A percentile compares a stretch with the other conserved stretches of the same genome.
Evolutionary conservation across 441 rosid genomes (phyloP).

Genomic region (Cnidoscolus chayamansa): DNA sequence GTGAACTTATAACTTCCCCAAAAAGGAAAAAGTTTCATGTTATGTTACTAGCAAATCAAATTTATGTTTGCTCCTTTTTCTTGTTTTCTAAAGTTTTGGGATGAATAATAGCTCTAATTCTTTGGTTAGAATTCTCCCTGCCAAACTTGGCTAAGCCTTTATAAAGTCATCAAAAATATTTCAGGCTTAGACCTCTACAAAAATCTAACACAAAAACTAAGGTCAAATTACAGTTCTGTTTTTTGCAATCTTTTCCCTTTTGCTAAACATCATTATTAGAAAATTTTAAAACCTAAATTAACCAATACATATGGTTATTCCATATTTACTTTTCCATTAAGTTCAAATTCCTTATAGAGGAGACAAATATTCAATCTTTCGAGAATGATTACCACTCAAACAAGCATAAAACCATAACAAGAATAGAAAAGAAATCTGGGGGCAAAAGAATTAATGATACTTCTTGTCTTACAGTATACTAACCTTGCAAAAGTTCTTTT

Average conservation of each 20-base stretch:
- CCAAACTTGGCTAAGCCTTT: background rate
- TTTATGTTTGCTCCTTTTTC: too few relatives aligned
- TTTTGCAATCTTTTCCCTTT: too few relatives aligned
- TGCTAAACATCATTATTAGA: too few relatives aligned
- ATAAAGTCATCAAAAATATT: background rate
- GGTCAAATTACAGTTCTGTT: background rate
- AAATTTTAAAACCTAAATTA: too few relatives aligned
- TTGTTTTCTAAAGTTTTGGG: too few relatives aligned
- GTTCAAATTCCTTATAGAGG: background rate
- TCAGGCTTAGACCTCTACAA: background rate
- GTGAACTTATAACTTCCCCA: too few relatives aligned
- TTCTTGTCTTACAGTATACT: conserved; percentile 21
- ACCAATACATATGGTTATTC: background rate
- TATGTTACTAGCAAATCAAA: too few relatives aligned
- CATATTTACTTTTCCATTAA: background rate
- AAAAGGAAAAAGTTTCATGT: too few relatives aligned
- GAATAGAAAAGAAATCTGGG: background rate
- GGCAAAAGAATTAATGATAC: background rate
- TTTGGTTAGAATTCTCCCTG: background rate
- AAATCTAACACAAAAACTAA: background rate
- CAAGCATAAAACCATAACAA: conserved; percentile 5
- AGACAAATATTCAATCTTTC: background rate
- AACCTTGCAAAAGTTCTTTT: conserved; percentile 85
- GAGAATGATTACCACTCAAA: background rate
- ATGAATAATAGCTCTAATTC: background rate